Evolutionary conservation across 208 protist genomes (phyloP), one percentile per base, ranked within the genome.

Genomic region (Trypanosoma lewisi): DNA sequence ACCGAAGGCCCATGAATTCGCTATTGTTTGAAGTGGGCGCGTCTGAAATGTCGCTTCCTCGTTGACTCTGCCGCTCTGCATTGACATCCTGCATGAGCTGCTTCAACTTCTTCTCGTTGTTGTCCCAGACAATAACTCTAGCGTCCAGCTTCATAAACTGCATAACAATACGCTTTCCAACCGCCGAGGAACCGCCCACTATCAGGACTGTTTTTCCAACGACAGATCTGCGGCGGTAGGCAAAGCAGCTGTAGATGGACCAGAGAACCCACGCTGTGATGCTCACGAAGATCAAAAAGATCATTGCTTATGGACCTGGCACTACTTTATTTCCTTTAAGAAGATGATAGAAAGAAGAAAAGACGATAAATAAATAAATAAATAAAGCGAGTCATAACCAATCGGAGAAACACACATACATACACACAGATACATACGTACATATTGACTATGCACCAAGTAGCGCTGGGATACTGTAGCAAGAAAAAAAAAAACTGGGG

Each of bases 81-180:
- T 6, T 6, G n/a, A 48, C 5, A 9, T 83, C 81, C 6, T 51
- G 33, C 31, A 71, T 56, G 39, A 91, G 65, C 31, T 87, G 70
- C 7, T 83, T 71, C 17, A 91, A 67, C 33, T 77, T 77, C 11
- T 68, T 57, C 33, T 77, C 79, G 30, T 63, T 76, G 30, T 70
- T 61, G 48, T 91, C 85, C 85, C 81, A 91, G 17, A 82, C 82
- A 44, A 84, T 63, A 0, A 91, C 76, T 30, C 58, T 69, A 4
- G 81, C 81, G 16, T 73, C 75, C 19, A 66, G 60, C 9, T 67
- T 69, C 49, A 75, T 58, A 48, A 88, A 77, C 41, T 66, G 75
- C n/a, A 79, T 19, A 51, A 73, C 82, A 45, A 88, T 51, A 14
- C 65, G 70, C 8, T 67, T 70, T 4, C 81, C 82, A 12, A 91